These are phyloP conservation scores for Cinnamomum chago DNA, from an alignment of 164 flowering plant species.

Conservation along the genomic window DNA sequence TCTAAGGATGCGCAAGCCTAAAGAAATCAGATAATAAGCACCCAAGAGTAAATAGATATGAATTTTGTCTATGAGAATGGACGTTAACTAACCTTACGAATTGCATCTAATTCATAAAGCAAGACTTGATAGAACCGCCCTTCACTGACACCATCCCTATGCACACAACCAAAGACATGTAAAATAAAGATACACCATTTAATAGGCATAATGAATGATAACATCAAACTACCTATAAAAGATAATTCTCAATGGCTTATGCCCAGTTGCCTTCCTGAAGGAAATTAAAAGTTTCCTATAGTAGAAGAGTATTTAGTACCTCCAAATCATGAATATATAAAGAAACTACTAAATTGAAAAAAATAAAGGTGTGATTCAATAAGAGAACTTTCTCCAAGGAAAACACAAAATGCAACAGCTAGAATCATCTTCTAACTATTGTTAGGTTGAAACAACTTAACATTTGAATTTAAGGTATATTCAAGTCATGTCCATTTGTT, in stretches of 20 bases:
- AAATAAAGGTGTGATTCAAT: too few relatives aligned
- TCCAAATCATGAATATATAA: too few relatives aligned
- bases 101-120: slow-evolving; percentile 46
- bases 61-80: not conserved
- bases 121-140: slow-evolving; percentile 55
- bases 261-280: slow-evolving; percentile 52
- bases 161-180: too few relatives aligned
- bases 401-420: too few relatives aligned
- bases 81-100: slow-evolving; percentile 37
- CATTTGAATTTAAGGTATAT: too few relatives aligned
- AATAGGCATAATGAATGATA: not conserved
- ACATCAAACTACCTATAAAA: slow-evolving; percentile 41
- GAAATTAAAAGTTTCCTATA: slow-evolving; percentile 61
- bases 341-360: too few relatives aligned
- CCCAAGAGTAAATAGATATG: not conserved
- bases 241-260: slow-evolving; percentile 53
- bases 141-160: slow-evolving; percentile 58
- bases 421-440: too few relatives aligned
- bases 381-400: too few relatives aligned
- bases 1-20: slow-evolving; percentile 24
- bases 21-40: slow-evolving; percentile 3
- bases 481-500: too few relatives aligned
- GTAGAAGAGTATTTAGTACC: not conserved
- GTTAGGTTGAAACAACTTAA: too few relatives aligned
- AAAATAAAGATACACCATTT: not conserved